A percentile compares a stretch with the other conserved stretches of the same genome.
phyloP scores from a whole-genome alignment of 169 alveolate species.

The Cyclospora cayetanensis region DNA sequence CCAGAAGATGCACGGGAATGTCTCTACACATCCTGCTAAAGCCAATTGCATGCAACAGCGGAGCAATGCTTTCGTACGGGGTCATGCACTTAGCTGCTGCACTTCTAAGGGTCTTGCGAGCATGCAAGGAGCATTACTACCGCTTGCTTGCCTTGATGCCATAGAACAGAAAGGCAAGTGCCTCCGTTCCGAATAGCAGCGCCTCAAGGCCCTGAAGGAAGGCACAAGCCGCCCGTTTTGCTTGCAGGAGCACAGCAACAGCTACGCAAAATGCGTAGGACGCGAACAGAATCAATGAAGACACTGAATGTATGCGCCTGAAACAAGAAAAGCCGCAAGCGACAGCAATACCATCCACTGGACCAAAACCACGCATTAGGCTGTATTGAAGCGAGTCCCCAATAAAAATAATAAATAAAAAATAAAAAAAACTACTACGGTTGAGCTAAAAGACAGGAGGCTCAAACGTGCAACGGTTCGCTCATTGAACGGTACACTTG shows the following conservation, averaged over 20 bases:
- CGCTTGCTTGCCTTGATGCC: conserved; percentile 51
- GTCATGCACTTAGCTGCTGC: too few species aligned
- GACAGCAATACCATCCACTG: background rate
- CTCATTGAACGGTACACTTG: too few species aligned
- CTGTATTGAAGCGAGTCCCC: too few species aligned
- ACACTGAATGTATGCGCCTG: conserved; percentile 47
- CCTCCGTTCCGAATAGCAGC: conserved; percentile 59
- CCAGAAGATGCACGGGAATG: background rate
- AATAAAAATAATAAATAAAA: too few species aligned
- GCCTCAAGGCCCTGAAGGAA: conserved; percentile 35
- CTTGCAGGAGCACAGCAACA: conserved; percentile 70
- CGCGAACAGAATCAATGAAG: conserved; percentile 45
- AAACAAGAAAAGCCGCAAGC: too few species aligned
- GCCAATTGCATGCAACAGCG: too few species aligned
- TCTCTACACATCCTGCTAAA: background rate
- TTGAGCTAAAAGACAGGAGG: too few species aligned
- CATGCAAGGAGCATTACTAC: background rate
- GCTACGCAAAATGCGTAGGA: conserved; percentile 12
- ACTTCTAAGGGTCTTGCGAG: too few species aligned
- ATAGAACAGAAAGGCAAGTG: conserved; percentile 61
- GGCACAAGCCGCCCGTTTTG: conserved; percentile 63
- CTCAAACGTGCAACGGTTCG: too few species aligned
- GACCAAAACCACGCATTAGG: background rate
- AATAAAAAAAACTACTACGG: too few species aligned
- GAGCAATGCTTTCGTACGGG: too few species aligned